Evolutionary conservation across 2,329 filamentous ascomycete species (phyloP), one percentile per base, ranked within the genome.

Genomic region (Aureobasidium uvarum): DNA sequence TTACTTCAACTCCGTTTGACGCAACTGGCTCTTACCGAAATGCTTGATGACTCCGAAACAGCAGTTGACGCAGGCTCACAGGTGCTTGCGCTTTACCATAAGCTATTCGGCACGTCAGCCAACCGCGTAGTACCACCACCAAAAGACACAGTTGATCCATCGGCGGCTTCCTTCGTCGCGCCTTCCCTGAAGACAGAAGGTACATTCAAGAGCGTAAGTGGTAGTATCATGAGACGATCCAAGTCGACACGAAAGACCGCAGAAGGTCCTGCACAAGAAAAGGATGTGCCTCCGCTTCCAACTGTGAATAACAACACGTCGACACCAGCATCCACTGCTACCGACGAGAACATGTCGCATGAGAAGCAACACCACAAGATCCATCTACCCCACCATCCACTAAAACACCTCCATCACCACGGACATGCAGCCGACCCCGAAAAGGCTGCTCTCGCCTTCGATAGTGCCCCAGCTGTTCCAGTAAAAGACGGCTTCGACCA

Each of bases 1-100:
- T 88, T 99, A 48, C 78, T 99, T n/a, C 91, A 98, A 76, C 87
- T 97, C 67, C 96, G 96, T 76, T 96, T 98, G 86, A 97, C 94
- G 13, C 93, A 98, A 72, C 81, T 99, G 67, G 85, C 90, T 4
- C 83, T 99, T 23, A 77, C 95, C 3, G 94, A 98, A 76, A 80
- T 95, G 18, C 80, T 91, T 3, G 92, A 97, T 74, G 92, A 92
- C 0, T 87, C 92, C 0, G 88, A 91, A 66, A 86, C 89, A 65
- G 94, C 95, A 20, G 91, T 98, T 59, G 96, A 96, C 73, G 88
- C 90, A 67, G 93, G 90, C 73, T 87, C 91, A 69, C 92, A 97
- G 76, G 81, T 99, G 45, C 80, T 99, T 23, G 86, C 86, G 18
- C 81, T 98, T 0, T 99, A 95, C 73, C 85, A 87, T 3, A 84